Conservation (phyloP, 345 rosid species). For the Kernera saxatilis region DNA sequence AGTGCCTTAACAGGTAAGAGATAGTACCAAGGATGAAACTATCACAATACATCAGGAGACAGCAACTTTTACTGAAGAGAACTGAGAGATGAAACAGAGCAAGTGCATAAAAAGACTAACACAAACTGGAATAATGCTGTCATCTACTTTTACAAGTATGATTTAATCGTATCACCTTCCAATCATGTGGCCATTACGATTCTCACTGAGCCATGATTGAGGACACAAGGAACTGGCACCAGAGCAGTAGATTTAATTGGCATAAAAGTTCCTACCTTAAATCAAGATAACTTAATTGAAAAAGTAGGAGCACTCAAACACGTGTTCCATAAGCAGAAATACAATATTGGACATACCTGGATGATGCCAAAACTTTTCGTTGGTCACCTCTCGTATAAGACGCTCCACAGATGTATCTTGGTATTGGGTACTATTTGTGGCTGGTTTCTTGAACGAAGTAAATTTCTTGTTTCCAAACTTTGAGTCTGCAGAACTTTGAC, state of each 20-base stretch:
- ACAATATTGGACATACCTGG: slow-evolving; percentile 30
- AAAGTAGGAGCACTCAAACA: slow-evolving; percentile 21
- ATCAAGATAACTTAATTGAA: slow-evolving; percentile 23
- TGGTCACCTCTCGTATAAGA: slow-evolving; percentile 93
- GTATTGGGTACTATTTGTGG: slow-evolving; percentile 39
- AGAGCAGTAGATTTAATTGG: slow-evolving; percentile 32
- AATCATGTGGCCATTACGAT: slow-evolving; percentile 33
- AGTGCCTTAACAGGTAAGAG: not conserved
- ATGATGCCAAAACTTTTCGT: slow-evolving; percentile 87
- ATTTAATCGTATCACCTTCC: slow-evolving; percentile 35
- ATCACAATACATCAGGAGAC: not conserved
- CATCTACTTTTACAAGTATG: slow-evolving; percentile 30
- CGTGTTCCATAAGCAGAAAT: slow-evolving; percentile 2
- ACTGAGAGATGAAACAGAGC: not conserved
- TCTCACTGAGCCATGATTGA: slow-evolving; percentile 34
- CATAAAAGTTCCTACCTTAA: slow-evolving; percentile 31
- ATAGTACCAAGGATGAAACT: not conserved
- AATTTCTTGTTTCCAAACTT: slow-evolving; percentile 71
- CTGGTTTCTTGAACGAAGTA: slow-evolving; percentile 54
- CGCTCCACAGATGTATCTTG: slow-evolving; percentile 99
- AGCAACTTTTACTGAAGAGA: not conserved
- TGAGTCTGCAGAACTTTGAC: slow-evolving; percentile 62
- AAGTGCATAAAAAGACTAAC: not conserved
- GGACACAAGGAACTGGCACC: slow-evolving; percentile 34
- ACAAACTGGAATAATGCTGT: slow-evolving; percentile 4